phyloP scores from a whole-genome alignment of 164 flowering plant species.

The Vitis riparia region DNA sequence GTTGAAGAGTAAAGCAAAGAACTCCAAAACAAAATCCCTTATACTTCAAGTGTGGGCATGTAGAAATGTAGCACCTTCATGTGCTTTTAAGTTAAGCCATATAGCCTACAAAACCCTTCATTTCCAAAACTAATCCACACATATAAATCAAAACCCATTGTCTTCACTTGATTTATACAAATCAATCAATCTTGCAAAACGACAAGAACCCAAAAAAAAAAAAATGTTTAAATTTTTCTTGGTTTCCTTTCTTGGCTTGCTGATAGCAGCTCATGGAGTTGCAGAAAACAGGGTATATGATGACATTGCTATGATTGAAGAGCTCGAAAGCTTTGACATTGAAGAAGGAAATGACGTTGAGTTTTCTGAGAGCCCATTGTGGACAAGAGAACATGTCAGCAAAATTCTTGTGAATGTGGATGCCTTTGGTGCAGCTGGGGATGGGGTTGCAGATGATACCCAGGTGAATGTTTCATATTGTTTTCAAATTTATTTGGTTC shows the following conservation, averaged over 20 bases:
- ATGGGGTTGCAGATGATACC: constrained; percentile 94
- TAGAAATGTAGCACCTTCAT: constrained; percentile 44
- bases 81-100: constrained; percentile 80
- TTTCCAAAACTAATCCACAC: constrained; percentile 43
- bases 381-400: constrained; percentile 39
- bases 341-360: constrained; percentile 46
- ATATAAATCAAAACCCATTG: constrained; percentile 49
- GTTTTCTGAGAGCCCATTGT: constrained; percentile 27
- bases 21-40: constrained; percentile 38
- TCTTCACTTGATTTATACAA: constrained; percentile 33
- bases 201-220: constrained; percentile 14
- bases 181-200: constrained; percentile 26
- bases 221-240: constrained; percentile 50
- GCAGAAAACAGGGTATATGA: constrained; percentile 28
- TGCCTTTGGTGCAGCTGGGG: constrained; percentile 86
- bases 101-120: constrained; percentile 30
- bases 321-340: constrained; percentile 44
- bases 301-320: constrained; percentile 23
- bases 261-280: constrained; percentile 37
- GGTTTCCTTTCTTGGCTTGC: constrained; percentile 43
- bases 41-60: constrained; percentile 64
- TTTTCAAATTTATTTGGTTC: not conserved
- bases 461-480: constrained; percentile 41
- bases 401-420: constrained; percentile 81
- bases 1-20: constrained; percentile 72